Evolutionary conservation across 371 early-diverging fungal genomes (phyloP), one percentile per base, ranked within the genome.

Genomic region (Saksenaea vasiformis): DNA sequence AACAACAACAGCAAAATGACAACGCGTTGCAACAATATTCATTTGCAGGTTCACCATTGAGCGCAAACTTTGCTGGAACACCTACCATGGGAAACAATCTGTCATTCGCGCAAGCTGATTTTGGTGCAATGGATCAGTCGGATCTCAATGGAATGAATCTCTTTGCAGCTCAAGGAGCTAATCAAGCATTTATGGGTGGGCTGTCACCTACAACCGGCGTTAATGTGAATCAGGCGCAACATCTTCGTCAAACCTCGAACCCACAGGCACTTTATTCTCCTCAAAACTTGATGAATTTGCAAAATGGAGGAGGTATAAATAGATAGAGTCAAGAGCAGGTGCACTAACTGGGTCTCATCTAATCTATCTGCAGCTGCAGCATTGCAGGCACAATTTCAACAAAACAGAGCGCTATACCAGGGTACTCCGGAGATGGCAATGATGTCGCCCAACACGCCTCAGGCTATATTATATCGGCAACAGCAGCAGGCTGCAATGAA

Each of bases 401-500:
- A 78, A 47, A 73, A 75, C 19, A 67, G 73, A 65, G 67, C 62
- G 17, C 54, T 78, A 59, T 75, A 69, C 58, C 68, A 65, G 55
- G 56, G 59, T 24, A 64, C 51, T 58, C 64, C 64, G 19, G 65
- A 56, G 22, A 47, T 47, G 51, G 51, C 51, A 8, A 73, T 75
- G 62, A 70, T 74, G 68, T 58, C 67, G 17, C 65, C 68, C 2
- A 74, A 71, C 19, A 70, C 74, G 10, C 79, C 79, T 24, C 79
- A 78, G 60, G 67, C 69, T 5, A 54, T 78, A 2, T 34, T 78
- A 56, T 70, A 68, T 44, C 79, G 76, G 57, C 78, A 74, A 31
- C 77, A 77, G 43, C 76, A 75, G 38, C 72, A 71, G 17, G 63
- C 73, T 53, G 65, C 71, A 35, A 64, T 77, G 67, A 76, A 71